These are phyloP conservation scores for Kwoniella botswanensis DNA, from an alignment of 768 basidiomycete genomes.

Conservation along the genomic window DNA sequence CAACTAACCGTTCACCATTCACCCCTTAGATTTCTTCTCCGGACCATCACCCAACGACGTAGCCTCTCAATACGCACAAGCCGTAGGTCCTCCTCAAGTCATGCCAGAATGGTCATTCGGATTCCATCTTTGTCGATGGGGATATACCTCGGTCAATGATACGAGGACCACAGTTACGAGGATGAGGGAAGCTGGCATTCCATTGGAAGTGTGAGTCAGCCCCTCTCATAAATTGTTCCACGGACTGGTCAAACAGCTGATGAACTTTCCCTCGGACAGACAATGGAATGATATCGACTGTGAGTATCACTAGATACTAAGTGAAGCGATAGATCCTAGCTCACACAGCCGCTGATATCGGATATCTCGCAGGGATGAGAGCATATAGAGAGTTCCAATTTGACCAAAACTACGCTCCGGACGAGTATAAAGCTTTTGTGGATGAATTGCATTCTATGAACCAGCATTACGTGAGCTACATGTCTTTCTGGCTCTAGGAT, in stretches of 20 bases:
- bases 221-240: no score
- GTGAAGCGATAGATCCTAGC: no score
- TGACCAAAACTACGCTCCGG: slow-evolving; percentile 42
- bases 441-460: slow-evolving; percentile 49
- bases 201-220: slow-evolving; percentile 67
- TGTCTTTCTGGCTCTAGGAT: not conserved
- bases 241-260: no score
- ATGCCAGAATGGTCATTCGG: slow-evolving; percentile 78
- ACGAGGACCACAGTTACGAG: slow-evolving; percentile 65
- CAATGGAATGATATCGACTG: slow-evolving; percentile 53
- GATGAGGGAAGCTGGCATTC: slow-evolving; percentile 73
- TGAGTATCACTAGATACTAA: not conserved
- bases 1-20: no score
- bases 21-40: slow-evolving; percentile 64
- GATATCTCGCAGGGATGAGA: slow-evolving; percentile 26
- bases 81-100: slow-evolving; percentile 73
- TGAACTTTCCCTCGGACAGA: not conserved
- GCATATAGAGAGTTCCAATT: slow-evolving; percentile 51
- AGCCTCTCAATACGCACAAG: slow-evolving; percentile 71
- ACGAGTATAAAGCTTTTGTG: slow-evolving; percentile 48
- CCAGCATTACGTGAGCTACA: slow-evolving; percentile 48
- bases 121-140: slow-evolving; percentile 72
- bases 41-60: slow-evolving; percentile 63
- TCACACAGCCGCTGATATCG: not conserved
- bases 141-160: slow-evolving; percentile 65